phyloP scores from a whole-genome alignment of 192 early-diverging fungal genomes.

The Phlyctochytrium planicorne region DNA sequence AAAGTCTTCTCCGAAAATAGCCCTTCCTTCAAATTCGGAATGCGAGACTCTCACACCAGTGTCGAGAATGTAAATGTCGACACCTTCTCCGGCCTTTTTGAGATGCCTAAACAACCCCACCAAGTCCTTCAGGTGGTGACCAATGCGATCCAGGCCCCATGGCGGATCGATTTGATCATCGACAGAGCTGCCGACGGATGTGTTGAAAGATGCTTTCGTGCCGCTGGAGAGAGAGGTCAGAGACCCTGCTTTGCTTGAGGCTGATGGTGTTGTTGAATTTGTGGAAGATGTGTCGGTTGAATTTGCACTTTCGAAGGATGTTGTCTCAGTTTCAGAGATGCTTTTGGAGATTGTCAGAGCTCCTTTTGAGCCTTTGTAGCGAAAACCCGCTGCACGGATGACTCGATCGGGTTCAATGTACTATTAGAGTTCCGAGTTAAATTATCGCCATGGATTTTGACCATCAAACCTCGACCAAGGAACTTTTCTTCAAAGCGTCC shows the following conservation, averaged over 20 bases:
- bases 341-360: neutral
- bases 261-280: neutral
- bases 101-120: neutral
- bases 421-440: too few relatives aligned
- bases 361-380: neutral
- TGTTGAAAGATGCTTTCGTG: neutral
- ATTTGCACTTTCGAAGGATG: neutral
- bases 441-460: too few relatives aligned
- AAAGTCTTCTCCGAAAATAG: conserved; percentile 43
- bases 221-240: neutral
- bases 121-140: conserved; percentile 13
- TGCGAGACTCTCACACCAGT: conserved; percentile 48
- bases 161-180: conserved; percentile 19
- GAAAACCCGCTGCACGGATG: neutral
- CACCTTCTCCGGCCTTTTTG: conserved; percentile 7
- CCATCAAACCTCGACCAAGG: neutral
- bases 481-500: neutral
- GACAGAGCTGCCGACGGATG: conserved; percentile 8
- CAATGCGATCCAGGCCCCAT: conserved; percentile 39
- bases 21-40: conserved; percentile 51
- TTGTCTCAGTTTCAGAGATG: neutral
- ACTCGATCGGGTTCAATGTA: neutral
- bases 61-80: conserved; percentile 44
- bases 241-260: too few relatives aligned
- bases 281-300: neutral